phyloP scores from a whole-genome alignment of 306 rosid genomes.

The Cyamopsis tetragonoloba region DNA sequence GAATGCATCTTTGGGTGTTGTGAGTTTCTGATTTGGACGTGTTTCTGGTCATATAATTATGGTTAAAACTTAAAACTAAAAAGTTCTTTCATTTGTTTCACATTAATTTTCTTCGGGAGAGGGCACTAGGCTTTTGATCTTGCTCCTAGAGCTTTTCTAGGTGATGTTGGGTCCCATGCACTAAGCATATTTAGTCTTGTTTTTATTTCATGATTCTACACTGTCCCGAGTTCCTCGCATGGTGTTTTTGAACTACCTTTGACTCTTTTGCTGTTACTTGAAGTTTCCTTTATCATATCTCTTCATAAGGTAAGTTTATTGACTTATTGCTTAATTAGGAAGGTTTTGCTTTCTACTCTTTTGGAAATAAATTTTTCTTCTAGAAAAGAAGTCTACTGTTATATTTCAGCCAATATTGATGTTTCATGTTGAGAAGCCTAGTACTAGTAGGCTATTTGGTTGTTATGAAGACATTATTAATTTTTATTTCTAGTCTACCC shows the following conservation, averaged over 20 bases:
- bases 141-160: conserved; percentile 35
- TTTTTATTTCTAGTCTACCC: conserved; percentile 13
- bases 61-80: conserved; percentile 12
- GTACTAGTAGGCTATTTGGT: conserved; percentile 15
- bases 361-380: conserved; percentile 7
- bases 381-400: neutral
- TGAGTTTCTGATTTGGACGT: conserved; percentile 10
- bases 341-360: conserved; percentile 10
- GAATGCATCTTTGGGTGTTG: conserved; percentile 10
- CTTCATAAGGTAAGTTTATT: conserved; percentile 21
- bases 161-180: conserved; percentile 43
- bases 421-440: conserved; percentile 17
- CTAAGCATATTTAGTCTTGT: conserved; percentile 18
- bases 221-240: conserved; percentile 10
- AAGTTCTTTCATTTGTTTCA: conserved; percentile 16
- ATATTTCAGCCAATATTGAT: neutral
- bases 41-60: neutral
- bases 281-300: conserved; percentile 26
- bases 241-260: conserved; percentile 24
- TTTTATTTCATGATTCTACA: neutral
- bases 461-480: neutral
- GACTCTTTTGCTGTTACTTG: conserved; percentile 20
- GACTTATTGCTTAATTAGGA: neutral
- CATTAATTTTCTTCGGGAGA: conserved; percentile 23
- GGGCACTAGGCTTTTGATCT: conserved; percentile 36